These are phyloP conservation scores for Aphanoascus verrucosus DNA, from an alignment of 2,329 filamentous ascomycete genomes.

Conservation along the genomic window DNA sequence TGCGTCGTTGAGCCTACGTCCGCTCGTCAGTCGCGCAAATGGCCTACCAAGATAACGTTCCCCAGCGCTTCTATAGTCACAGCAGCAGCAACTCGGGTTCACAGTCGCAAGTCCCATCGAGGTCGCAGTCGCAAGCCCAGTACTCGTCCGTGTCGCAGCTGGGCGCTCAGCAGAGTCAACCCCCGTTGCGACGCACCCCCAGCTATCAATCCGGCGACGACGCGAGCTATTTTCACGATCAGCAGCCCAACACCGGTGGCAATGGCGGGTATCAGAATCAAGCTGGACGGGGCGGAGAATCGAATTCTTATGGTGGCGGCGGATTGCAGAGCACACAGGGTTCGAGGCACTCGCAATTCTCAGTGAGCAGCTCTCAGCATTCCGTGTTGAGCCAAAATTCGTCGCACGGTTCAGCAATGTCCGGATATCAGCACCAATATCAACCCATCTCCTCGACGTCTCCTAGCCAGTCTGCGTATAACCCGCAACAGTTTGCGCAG, in stretches of 20 bases:
- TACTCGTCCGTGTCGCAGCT: constrained; percentile 34
- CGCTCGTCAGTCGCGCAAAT: constrained; percentile 1
- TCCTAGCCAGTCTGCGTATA: constrained; percentile 45
- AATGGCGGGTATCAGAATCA: constrained; percentile 18
- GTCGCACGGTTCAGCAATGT: constrained; percentile 34
- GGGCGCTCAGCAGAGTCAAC: constrained; percentile 32
- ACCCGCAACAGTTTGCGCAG: constrained; percentile 51
- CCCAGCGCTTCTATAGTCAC: constrained; percentile 8
- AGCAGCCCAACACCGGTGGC: constrained; percentile 6
- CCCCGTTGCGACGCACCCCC: constrained; percentile 44
- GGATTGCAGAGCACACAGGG: constrained; percentile 26
- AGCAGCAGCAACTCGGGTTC: constrained; percentile 9
- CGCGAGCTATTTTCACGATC: constrained; percentile 39
- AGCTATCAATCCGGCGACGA: constrained; percentile 74
- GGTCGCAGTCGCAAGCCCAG: constrained; percentile 18
- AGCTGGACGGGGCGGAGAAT: constrained; percentile 27
- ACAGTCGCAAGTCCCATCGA: constrained; percentile 1
- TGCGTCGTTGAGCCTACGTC: neutral
- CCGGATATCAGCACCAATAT: constrained; percentile 44
- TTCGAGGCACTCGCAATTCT: constrained; percentile 29
- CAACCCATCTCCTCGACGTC: constrained; percentile 30
- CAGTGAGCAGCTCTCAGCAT: constrained; percentile 26
- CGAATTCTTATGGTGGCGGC: constrained; percentile 26
- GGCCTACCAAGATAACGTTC: constrained; percentile 10
- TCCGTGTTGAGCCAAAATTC: constrained; percentile 31